Evolutionary conservation across 2,329 filamentous ascomycete genomes (phyloP), one percentile per base, ranked within the genome.

Genomic region (Mariannaea sp.): DNA sequence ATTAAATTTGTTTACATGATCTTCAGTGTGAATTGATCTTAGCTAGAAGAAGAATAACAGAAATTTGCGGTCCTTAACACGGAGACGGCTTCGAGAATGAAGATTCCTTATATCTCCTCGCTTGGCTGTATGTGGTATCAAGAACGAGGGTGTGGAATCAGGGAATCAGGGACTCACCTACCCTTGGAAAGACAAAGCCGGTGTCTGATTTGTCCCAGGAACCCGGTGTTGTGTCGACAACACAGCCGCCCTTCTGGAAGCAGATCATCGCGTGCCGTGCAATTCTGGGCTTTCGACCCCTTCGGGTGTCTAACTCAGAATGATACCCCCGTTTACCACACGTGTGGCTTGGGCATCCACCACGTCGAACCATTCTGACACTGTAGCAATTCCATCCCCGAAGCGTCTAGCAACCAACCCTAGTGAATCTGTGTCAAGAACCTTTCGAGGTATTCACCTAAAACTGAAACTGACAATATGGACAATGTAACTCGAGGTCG

Each of bases 381-480:
- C 51, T 40, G 49, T 49, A 14, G 36, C 46, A 32, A 49, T 32
- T 35, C 32, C 32, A 22, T 27, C 39, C 49, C 48, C 39, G 36
- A 57, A 35, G 32, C 42, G 47, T 53, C 42, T n/a, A 46, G 44
- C 52, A 26, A 40, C 44, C 49, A 27, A 48, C 48, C 42, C 52
- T 32, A 27, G 40, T 52, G 33, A 59, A 46, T 55, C 46, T 44
- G 44, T 53, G 44, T 53, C 45, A 61, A n/a, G n/a, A n/a, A 51
- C 49, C 49, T 54, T 49, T 49, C 47, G 49, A 53, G 33, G 55
- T 52, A 53, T 49, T 65, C 61, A 62, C 64, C 64, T 64, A 65
- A 66, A 65, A 36, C 56, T 66, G 64, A 66, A 66, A 66, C 64
- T 53, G 55, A 44, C 48, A 54, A 54, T 41, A 51, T 54, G 42